A percentile compares a stretch with the other conserved stretches of the same genome.
These are phyloP conservation scores for Saccharomyces hybrid DNA, from an alignment of 1,139 yeast species.

Conservation along the genomic window DNA sequence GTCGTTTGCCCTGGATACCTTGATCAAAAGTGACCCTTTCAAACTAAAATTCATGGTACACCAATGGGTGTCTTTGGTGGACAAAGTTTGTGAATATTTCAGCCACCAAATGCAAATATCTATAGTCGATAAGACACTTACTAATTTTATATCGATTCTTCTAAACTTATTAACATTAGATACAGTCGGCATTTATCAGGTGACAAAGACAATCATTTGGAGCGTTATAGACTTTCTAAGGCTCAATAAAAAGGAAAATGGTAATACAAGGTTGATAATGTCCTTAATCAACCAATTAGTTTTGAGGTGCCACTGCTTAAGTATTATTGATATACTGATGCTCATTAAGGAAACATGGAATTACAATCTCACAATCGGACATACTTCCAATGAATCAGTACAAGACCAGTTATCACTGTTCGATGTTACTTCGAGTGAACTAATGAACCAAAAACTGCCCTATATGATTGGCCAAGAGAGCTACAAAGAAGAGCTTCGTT, in stretches of 20 bases:
- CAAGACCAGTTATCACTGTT: slow-evolving; percentile 20
- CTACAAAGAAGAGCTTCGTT: not conserved
- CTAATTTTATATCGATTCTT: slow-evolving; percentile 18
- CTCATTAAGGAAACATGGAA: slow-evolving; percentile 17
- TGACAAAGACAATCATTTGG: slow-evolving; percentile 10
- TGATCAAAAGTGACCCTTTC: slow-evolving; percentile 20
- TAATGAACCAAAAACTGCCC: slow-evolving; percentile 17
- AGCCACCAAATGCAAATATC: slow-evolving; percentile 11
- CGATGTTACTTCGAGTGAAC: slow-evolving; percentile 20
- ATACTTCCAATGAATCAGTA: slow-evolving; percentile 14
- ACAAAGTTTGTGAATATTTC: slow-evolving; percentile 12
- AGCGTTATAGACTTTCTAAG: slow-evolving; percentile 12
- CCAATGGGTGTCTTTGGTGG: slow-evolving; percentile 22
- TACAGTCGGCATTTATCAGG: slow-evolving; percentile 16
- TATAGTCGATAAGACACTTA: slow-evolving; percentile 16
- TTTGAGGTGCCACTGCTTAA: slow-evolving; percentile 17
- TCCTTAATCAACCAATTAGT: slow-evolving; percentile 18
- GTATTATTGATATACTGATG: slow-evolving; percentile 11
- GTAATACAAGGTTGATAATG: slow-evolving; percentile 19
- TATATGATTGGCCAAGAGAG: slow-evolving; percentile 14
- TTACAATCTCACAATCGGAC: slow-evolving; percentile 14
- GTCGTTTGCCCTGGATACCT: slow-evolving; percentile 17
- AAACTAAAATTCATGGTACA: slow-evolving; percentile 19
- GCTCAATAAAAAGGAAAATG: slow-evolving; percentile 18
- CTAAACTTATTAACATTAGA: slow-evolving; percentile 18